Base-by-base conservation (phyloP, 305 asterid species). In the Rubia occidens region DNA sequence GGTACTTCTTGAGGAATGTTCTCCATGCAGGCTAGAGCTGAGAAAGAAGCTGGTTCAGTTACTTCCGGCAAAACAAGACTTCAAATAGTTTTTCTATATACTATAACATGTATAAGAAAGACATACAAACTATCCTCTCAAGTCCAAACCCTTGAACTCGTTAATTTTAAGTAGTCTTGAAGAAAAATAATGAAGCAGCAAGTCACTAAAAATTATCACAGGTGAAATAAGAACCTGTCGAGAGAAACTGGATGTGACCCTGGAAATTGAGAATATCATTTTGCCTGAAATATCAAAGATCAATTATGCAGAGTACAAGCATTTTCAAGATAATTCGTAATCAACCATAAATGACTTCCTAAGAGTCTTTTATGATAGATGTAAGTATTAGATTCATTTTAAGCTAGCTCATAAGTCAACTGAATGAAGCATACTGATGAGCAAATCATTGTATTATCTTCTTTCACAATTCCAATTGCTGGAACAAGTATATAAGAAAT, bases 161-260 rank as follows among this genome's bases (percentile, higher is more conserved):
- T 0, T 47, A 14, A n/a, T 37, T 9, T 44, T 44, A 11, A 44
- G 14, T 11, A 44, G 51, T 44, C 15, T 11, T 44, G 17, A 44
- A 44, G 20, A 18, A 63, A 10, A 53, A 68, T 32, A 14, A 39
- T 32, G 53, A 20, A 68, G 44, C 13, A 18, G 49, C 32, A 55
- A 67, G 62, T 51, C 24, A 47, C 35, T 51, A 51, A 45, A 18
- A 60, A 53, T 65, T 45, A 64, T 10, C 24, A 75, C 11, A 79
- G 65, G 71, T 67, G 68, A 69, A 66, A 76, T 26, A 45, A 45
- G 71, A 64, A 95, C 98, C 98, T 91, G 93, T 85, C 80, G 40
- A 95, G 92, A 75, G 99, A 95, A 81, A 95, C 98, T 70, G 99
- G 99, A 83, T 95, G 99, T 8, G 96, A 95, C 45, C 98, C 98